Percentiles rank a stretch among this genome's conserved stretches.
Evolutionary conservation across 257 asterid species (phyloP).

Genomic region (Parsonsia alboflavescens): DNA sequence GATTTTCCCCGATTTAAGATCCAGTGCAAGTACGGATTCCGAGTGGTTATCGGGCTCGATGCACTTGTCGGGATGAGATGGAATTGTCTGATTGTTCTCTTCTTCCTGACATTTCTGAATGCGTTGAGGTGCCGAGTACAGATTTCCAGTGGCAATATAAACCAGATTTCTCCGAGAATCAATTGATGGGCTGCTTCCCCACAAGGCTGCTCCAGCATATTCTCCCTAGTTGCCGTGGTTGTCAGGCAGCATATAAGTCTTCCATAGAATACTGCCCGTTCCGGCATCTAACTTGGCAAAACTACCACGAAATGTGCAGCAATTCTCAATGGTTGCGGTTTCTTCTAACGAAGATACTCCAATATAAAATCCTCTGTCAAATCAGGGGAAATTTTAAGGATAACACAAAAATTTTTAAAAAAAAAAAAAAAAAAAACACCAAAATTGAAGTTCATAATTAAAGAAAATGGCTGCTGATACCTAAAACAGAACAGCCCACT

Average conservation of each 20-base stretch:
- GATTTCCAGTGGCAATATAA: conserved; percentile 19
- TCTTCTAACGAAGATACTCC: conserved; percentile 51
- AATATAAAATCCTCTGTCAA: conserved; percentile 29
- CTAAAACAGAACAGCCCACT: too few relatives aligned
- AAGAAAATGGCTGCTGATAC: too few relatives aligned
- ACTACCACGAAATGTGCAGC: conserved; percentile 53
- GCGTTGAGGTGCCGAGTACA: conserved; percentile 11
- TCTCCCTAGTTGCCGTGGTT: conserved; percentile 29
- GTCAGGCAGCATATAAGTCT: conserved; percentile 38
- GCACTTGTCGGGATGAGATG: conserved; percentile 29
- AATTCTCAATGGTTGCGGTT: conserved; percentile 17
- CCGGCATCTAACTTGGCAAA: conserved; percentile 34
- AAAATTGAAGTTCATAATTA: too few relatives aligned
- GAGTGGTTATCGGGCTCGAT: conserved; percentile 40
- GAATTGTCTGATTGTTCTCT: conserved; percentile 8
- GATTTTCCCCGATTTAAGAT: conserved; percentile 32
- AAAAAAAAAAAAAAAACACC: too few relatives aligned
- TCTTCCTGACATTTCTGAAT: conserved; percentile 17
- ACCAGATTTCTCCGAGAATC: conserved; percentile 7
- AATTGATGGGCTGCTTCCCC: conserved; percentile 23
- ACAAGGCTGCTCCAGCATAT: conserved; percentile 46
- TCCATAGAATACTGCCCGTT: conserved; percentile 33
- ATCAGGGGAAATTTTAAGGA: background rate
- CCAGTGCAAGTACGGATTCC: conserved; percentile 40
- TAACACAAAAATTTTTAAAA: too few relatives aligned